Conservation (phyloP, 2,329 filamentous ascomycete species). For the Rutstroemia sp. region DNA sequence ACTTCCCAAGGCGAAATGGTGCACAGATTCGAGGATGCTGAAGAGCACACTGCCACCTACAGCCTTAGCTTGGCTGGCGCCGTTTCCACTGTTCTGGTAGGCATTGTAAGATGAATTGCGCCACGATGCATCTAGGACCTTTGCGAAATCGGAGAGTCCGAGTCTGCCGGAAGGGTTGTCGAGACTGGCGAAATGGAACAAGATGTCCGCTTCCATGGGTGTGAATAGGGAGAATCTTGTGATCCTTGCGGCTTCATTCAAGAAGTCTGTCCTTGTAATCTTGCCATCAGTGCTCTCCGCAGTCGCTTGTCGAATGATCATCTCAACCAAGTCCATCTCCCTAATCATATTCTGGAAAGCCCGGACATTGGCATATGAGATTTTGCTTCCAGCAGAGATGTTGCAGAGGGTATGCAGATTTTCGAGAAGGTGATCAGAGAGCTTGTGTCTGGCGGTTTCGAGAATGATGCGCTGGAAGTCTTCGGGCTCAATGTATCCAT, state of each 20-base stretch:
- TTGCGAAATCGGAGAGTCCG: constrained; percentile 77
- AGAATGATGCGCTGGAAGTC: constrained; percentile 96
- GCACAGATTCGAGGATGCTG: constrained; percentile 65
- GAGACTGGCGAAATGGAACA: constrained; percentile 95
- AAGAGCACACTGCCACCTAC: constrained; percentile 51
- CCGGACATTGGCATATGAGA: constrained; percentile 94
- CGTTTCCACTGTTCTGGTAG: constrained; percentile 29
- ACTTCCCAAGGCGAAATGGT: constrained; percentile 86
- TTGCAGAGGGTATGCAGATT: constrained; percentile 93
- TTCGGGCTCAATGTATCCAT: constrained; percentile 91
- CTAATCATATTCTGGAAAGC: constrained; percentile 97
- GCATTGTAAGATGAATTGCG: constrained; percentile 44
- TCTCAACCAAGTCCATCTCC: constrained; percentile 95
- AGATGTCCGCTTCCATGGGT: constrained; percentile 96
- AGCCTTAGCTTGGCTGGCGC: constrained; percentile 42
- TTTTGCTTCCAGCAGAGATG: constrained; percentile 83
- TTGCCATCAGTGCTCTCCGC: constrained; percentile 79
- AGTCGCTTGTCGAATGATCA: constrained; percentile 83
- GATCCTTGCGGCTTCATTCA: constrained; percentile 85
- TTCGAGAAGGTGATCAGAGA: constrained; percentile 89
- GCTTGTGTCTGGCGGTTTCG: constrained; percentile 89
- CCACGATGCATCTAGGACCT: constrained; percentile 93
- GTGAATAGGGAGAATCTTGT: constrained; percentile 95
- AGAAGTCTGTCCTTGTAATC: constrained; percentile 88
- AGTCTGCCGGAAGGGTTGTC: constrained; percentile 84